phyloP scores from a whole-genome alignment of 2,329 filamentous ascomycete species.

The Chalaropsis ovoidea region DNA sequence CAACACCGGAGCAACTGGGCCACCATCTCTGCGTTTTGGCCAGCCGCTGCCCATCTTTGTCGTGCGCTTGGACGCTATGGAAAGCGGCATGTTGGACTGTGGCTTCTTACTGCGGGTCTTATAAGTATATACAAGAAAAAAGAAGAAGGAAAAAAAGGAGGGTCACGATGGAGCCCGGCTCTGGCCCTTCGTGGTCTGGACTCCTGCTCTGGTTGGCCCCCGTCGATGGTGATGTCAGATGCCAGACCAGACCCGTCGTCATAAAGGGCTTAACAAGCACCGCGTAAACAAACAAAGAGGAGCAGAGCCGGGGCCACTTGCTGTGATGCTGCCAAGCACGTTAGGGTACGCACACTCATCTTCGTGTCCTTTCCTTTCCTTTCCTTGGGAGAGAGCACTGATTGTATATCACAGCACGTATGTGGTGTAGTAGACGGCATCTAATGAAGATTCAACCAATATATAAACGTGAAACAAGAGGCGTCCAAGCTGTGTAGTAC shows the following conservation, averaged over 20 bases:
- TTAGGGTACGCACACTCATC: not conserved
- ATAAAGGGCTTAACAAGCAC: not conserved
- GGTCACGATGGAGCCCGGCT: not conserved
- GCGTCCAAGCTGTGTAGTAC: not conserved
- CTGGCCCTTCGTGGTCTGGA: slow-evolving; percentile 2
- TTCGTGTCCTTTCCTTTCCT: not conserved
- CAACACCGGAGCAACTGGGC: slow-evolving; percentile 7
- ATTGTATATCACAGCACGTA: not conserved
- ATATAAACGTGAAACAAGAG: not conserved
- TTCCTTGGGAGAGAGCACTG: not conserved
- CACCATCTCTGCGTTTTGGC: not conserved
- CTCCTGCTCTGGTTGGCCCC: not conserved
- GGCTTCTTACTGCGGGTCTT: not conserved
- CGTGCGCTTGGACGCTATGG: not conserved
- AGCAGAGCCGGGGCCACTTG: not conserved
- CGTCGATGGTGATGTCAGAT: slow-evolving; percentile 6
- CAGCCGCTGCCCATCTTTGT: not conserved
- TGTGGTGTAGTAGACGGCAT: not conserved
- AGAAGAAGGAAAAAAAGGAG: not conserved
- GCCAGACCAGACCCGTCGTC: not conserved
- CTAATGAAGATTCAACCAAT: not conserved
- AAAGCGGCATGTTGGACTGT: slow-evolving; percentile 7
- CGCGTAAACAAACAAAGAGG: not conserved
- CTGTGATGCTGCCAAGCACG: slow-evolving; percentile 5
- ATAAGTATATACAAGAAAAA: not conserved